Evolutionary conservation across 2,329 filamentous ascomycete species (phyloP).

Genomic region (Acephala macrosclerotiorum): DNA sequence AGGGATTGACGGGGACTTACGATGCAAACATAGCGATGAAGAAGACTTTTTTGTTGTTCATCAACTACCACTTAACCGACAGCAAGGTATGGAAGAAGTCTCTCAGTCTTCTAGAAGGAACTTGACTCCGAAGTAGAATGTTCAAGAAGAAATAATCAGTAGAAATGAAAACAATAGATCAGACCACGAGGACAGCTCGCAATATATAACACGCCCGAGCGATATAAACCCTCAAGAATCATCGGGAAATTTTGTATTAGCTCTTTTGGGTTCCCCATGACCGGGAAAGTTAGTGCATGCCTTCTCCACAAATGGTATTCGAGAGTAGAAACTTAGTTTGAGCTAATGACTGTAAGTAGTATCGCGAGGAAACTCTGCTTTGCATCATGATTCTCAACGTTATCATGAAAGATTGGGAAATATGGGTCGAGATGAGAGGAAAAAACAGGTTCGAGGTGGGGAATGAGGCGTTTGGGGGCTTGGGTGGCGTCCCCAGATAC

Average conservation of each 20-base stretch:
- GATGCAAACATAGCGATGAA: slow-evolving; percentile 51
- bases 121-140: not conserved
- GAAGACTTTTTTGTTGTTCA: slow-evolving; percentile 47
- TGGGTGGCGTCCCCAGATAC: slow-evolving; percentile 16
- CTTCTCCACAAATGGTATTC: not conserved
- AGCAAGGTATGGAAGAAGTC: not conserved
- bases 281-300: not conserved
- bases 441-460: not conserved
- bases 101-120: not conserved
- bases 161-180: not conserved
- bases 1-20: slow-evolving; percentile 38
- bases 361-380: not conserved
- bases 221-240: not conserved
- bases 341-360: not conserved
- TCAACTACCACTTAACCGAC: not conserved
- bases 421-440: not conserved
- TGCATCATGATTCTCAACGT: not conserved
- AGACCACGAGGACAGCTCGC: not conserved
- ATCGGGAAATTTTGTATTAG: not conserved
- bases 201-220: not conserved
- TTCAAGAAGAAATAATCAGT: slow-evolving; percentile 9
- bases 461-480: not conserved
- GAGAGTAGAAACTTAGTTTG: not conserved
- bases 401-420: not conserved
- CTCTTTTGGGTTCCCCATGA: not conserved